Percentiles rank a stretch among this genome's conserved stretches.
Conservation (phyloP, 768 basidiomycete genomes). For the Boletus barrowsii region DNA sequence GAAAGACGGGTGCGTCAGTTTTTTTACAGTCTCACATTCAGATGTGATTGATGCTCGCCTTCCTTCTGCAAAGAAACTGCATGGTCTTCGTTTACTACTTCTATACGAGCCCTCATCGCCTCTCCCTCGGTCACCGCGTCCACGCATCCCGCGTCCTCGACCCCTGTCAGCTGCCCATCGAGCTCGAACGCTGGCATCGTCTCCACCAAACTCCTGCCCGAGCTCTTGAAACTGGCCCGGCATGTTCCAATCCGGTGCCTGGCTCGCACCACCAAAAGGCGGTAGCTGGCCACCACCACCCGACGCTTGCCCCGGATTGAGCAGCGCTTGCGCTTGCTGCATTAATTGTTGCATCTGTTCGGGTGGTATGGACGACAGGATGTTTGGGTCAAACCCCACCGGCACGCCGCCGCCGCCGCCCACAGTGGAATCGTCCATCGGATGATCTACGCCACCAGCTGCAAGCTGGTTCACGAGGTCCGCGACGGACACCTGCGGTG, state of each 20-base stretch:
- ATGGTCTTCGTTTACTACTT: slow-evolving; percentile 83
- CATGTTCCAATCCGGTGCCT: slow-evolving; percentile 36
- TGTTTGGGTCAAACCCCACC: slow-evolving; percentile 42
- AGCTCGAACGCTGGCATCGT: slow-evolving; percentile 41
- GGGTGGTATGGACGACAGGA: slow-evolving; percentile 43
- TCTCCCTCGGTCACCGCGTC: slow-evolving; percentile 55
- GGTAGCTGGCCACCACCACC: slow-evolving; percentile 30
- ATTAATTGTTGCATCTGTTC: slow-evolving; percentile 67
- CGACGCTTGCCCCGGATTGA: slow-evolving; percentile 26
- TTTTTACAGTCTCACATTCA: slow-evolving; percentile 22
- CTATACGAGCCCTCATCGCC: slow-evolving; percentile 62
- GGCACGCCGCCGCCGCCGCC: slow-evolving; percentile 26
- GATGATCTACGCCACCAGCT: slow-evolving; percentile 40
- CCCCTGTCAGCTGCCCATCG: slow-evolving; percentile 48
- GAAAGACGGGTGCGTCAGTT: slow-evolving; percentile 39
- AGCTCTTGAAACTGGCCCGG: slow-evolving; percentile 43
- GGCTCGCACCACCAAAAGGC: slow-evolving; percentile 38
- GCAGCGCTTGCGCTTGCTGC: slow-evolving; percentile 38
- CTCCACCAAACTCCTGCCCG: slow-evolving; percentile 47
- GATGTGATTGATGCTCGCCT: slow-evolving; percentile 72
- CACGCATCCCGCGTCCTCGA: slow-evolving; percentile 53
- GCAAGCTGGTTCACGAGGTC: slow-evolving; percentile 68
- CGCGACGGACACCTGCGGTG: slow-evolving; percentile 50
- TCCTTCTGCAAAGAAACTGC: slow-evolving; percentile 89
- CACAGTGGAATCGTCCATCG: slow-evolving; percentile 35